Percentiles rank a stretch among this genome's conserved stretches.
Conservation (phyloP, 2,329 filamentous ascomycete species). For the Thelonectria blattea region DNA sequence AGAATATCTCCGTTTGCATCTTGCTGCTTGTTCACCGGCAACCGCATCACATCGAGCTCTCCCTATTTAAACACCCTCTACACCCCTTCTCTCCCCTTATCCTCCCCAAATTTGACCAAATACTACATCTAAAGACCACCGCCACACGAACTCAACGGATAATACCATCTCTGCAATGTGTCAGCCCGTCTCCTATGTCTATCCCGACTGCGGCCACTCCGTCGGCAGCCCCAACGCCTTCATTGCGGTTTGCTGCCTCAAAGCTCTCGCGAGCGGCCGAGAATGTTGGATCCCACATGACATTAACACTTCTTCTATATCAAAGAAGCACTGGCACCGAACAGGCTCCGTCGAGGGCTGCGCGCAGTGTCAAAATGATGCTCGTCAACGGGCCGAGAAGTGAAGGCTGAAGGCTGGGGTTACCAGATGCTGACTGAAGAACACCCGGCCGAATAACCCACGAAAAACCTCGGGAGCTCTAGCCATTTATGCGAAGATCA, state of each 20-base stretch:
- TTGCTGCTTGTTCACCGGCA: no score
- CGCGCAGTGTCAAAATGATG: not conserved
- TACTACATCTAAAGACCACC: no score
- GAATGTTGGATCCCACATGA: slow-evolving; percentile 32
- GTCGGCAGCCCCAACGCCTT: slow-evolving; percentile 17
- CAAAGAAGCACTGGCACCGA: not conserved
- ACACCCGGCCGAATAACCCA: no score
- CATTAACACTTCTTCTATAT: not conserved
- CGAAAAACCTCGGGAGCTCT: no score
- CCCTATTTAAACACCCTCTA: no score
- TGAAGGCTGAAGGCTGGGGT: no score
- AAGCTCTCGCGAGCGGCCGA: slow-evolving; percentile 11
- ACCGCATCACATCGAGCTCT: no score
- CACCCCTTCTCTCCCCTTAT: no score
- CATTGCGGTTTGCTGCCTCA: slow-evolving; percentile 25
- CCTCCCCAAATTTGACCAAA: not conserved
- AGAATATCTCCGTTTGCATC: no score
- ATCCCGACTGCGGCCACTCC: slow-evolving; percentile 33
- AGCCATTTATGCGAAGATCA: no score
- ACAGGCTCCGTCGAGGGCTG: not conserved
- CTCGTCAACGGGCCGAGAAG: not conserved
- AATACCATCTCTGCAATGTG: slow-evolving; percentile 29
- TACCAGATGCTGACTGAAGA: no score
- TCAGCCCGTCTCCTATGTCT: slow-evolving; percentile 29
- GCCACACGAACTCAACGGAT: not conserved